Conservation (phyloP, 1,284 basidiomycete species). For the Spongispora temasekensis region DNA sequence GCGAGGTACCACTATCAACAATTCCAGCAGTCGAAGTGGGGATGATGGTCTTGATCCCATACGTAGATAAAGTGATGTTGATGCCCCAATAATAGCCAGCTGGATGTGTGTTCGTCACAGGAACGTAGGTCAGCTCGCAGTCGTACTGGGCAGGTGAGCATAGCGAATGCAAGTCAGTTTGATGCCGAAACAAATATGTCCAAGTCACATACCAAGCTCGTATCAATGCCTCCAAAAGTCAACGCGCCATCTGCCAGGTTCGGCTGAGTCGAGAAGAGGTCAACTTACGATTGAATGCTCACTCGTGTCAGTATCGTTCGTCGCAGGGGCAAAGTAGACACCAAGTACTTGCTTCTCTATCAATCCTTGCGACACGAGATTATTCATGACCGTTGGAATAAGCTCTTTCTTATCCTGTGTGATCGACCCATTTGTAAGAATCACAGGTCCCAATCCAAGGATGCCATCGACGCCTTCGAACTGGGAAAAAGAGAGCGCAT, state of each 20-base stretch:
- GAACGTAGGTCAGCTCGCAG: slow-evolving; percentile 19
- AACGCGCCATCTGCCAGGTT: slow-evolving; percentile 25
- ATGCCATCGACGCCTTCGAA: slow-evolving; percentile 24
- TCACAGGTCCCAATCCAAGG: slow-evolving; percentile 26
- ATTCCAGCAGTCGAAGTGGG: slow-evolving; percentile 20
- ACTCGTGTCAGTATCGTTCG: slow-evolving; percentile 20
- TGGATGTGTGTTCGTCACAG: slow-evolving; percentile 25
- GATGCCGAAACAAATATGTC: background rate
- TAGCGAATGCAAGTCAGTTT: too few relatives aligned
- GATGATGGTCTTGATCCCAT: slow-evolving; percentile 18
- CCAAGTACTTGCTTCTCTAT: slow-evolving; percentile 21
- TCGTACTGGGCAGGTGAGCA: too few relatives aligned
- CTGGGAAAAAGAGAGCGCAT: slow-evolving; percentile 13
- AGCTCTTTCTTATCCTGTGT: background rate
- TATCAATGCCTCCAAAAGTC: slow-evolving; percentile 27
- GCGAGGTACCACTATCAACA: slow-evolving; percentile 21
- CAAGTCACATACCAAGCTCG: background rate
- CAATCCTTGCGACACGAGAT: slow-evolving; percentile 21
- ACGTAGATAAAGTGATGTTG: slow-evolving; percentile 19
- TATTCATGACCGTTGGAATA: slow-evolving; percentile 30
- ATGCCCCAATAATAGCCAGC: slow-evolving; percentile 27
- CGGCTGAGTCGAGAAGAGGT: background rate
- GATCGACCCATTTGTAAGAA: slow-evolving; percentile 17
- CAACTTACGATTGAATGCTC: background rate
- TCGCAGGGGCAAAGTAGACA: slow-evolving; percentile 28